Percentiles rank a stretch among this genome's conserved stretches.
Evolutionary conservation across 2,329 filamentous ascomycete species (phyloP).

Genomic region (Tolypocladium paradoxum): DNA sequence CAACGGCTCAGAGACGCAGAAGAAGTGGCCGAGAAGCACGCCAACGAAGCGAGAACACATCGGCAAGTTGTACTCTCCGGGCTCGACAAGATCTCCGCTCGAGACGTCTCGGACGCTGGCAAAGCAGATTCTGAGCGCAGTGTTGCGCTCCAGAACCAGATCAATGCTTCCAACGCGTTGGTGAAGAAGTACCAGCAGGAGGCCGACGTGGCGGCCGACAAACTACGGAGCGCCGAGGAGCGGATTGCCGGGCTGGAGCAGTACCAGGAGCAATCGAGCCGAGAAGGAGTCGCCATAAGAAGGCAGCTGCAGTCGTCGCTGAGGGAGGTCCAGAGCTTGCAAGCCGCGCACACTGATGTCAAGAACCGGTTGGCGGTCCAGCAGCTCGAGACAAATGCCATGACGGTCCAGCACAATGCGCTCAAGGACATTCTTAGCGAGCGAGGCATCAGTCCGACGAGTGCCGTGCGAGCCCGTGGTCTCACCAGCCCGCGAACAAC

Average conservation of each 20-base stretch:
- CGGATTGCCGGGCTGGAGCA: slow-evolving; percentile 92
- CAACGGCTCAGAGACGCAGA: slow-evolving; percentile 76
- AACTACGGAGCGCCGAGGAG: slow-evolving; percentile 85
- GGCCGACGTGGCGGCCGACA: slow-evolving; percentile 77
- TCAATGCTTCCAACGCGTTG: slow-evolving; percentile 65
- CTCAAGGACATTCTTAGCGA: slow-evolving; percentile 88
- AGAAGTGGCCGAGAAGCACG: slow-evolving; percentile 77
- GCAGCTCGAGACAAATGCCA: slow-evolving; percentile 87
- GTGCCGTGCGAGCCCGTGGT: slow-evolving; percentile 58
- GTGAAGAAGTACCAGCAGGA: slow-evolving; percentile 84
- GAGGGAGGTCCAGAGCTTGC: slow-evolving; percentile 72
- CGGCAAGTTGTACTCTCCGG: slow-evolving; percentile 73
- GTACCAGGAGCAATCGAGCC: slow-evolving; percentile 93
- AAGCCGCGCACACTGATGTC: slow-evolving; percentile 70
- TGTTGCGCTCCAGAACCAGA: slow-evolving; percentile 64
- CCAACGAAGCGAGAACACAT: slow-evolving; percentile 77
- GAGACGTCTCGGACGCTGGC: slow-evolving; percentile 35
- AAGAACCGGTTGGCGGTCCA: slow-evolving; percentile 75
- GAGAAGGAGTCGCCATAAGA: slow-evolving; percentile 81
- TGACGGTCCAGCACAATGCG: slow-evolving; percentile 83
- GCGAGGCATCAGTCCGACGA: slow-evolving; percentile 71
- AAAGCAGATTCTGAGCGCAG: slow-evolving; percentile 55
- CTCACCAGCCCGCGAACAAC: slow-evolving; percentile 60
- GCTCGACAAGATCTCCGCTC: slow-evolving; percentile 59
- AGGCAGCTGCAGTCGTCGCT: slow-evolving; percentile 80